Percentiles rank a stretch among this genome's conserved stretches.
phyloP scores from a whole-genome alignment of 768 basidiomycete species.

The Tricholoma hemisulphureum region DNA sequence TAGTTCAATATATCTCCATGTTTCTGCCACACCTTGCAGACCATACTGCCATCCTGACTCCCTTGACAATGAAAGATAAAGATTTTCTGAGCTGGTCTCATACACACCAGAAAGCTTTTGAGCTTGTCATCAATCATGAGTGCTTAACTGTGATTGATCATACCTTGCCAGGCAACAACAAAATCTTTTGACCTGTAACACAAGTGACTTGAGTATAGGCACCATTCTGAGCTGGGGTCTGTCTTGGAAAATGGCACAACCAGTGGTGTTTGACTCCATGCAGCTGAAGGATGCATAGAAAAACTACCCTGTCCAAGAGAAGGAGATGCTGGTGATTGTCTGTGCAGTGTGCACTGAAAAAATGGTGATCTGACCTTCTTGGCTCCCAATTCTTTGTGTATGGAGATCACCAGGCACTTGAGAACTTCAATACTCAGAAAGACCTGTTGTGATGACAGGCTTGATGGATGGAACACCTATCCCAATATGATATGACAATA shows the following conservation, averaged over 20 bases:
- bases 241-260: not conserved
- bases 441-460: not conserved
- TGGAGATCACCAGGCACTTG: not conserved
- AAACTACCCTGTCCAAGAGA: too few relatives aligned
- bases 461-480: not conserved
- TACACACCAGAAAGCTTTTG: not conserved
- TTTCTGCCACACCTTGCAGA: not conserved
- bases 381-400: not conserved
- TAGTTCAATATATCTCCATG: not conserved
- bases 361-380: not conserved
- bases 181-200: not conserved
- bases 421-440: not conserved
- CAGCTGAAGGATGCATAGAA: not conserved
- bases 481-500: too few relatives aligned
- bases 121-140: not conserved
- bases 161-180: not conserved
- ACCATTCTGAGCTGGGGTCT: not conserved
- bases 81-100: not conserved
- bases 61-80: not conserved
- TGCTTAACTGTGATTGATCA: not conserved
- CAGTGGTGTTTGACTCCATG: not conserved
- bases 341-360: not conserved
- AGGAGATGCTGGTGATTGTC: not conserved
- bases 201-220: too few relatives aligned
- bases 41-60: not conserved